Evolutionary conservation across 129 eudicot genomes (phyloP), one percentile per base, ranked within the genome.

Genomic region (Chrysanthemum seticuspe): DNA sequence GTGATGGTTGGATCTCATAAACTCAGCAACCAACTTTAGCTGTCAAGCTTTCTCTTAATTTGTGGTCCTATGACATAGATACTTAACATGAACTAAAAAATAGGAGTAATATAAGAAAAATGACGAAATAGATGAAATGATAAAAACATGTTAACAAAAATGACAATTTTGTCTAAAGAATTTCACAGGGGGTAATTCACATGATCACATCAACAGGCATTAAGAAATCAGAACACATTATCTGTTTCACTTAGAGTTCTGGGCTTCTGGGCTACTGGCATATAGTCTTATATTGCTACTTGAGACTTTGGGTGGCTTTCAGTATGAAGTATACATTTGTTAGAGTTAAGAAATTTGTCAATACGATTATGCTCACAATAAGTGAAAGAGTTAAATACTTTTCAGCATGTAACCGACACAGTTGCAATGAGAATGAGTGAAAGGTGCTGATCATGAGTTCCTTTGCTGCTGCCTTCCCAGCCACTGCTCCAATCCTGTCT

Each of bases 341-440:
- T 65, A 18, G 5, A 6, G 11, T 36, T 64, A 8, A 15, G 49
- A 65, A 31, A 54, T 10, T 47, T 27, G 61, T 61, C 53, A 49
- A 18, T 13, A 72, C 48, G 25, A 12, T 54, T 57, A 71, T 21
- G 34, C 64, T 19, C 16, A 63, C 65, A 53, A 52, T 31, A 50
- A 60, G 13, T 5, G 31, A 74, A 15, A 16, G 27, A 14, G 55
- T 21, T 53, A 65, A 86, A 65, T 88, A 95, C 99, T 88, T 90
- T 47, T 95, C 96, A 81, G 97, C 99, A 83, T 95, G 97, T 63
- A 85, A 71, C 65, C 99, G 99, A 65, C 99, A 95, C 49, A 95
- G 88, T 74, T 95, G 97, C 77, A 95, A 80, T 16, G 97, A 88
- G 83, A 90, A 95, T 16, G 99, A 95, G 76, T 90, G 99, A 67